Percentiles rank a stretch among this genome's conserved stretches.
Conservation (phyloP, 176 grass and related monocot genomes). For the barley (Hordeum vulgare) region MorexV3_pseudomolecules_assembly NC_058518.1:359806581-359807080, state of each 20-base stretch:
- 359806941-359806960: conserved; percentile 94
- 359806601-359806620: neutral
- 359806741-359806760: conserved; percentile 8
- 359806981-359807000: conserved; percentile 95
- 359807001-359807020: conserved; percentile 92
- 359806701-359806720: conserved; percentile 4
- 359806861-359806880: conserved; percentile 91
- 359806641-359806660: neutral
- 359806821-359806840: neutral
- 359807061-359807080: conserved; percentile 96
- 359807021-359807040: conserved; percentile 99
- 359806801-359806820: neutral
- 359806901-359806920: conserved; percentile 28
- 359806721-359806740: conserved; percentile 1
- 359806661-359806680: conserved; percentile 4
- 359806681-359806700: conserved; percentile 15
- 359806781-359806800: neutral
- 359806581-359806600: neutral
- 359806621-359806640: neutral
- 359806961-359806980: conserved; percentile 99
- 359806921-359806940: conserved; percentile 65
- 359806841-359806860: conserved; percentile 61
- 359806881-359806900: conserved; percentile 58
- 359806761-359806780: neutral
- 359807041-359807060: conserved; percentile 94